Percentiles rank a stretch among this genome's conserved stretches.
Conservation (phyloP, 2,329 filamentous ascomycete species). For the Fusarium sp. region DNA sequence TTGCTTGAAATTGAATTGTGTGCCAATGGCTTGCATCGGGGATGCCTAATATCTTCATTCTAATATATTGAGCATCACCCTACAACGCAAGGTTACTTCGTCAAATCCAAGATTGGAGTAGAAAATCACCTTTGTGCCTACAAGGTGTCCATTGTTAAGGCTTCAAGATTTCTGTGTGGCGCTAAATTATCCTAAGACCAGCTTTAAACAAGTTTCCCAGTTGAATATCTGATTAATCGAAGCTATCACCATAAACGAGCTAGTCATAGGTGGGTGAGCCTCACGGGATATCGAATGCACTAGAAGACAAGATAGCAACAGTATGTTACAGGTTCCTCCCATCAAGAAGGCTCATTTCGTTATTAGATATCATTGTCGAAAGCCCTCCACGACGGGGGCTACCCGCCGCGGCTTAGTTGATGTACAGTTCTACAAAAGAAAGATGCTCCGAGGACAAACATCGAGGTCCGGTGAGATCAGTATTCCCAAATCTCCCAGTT, state of each 20-base stretch:
- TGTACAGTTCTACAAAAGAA: slow-evolving; percentile 51
- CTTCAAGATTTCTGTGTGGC: not conserved
- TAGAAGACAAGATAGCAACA: not conserved
- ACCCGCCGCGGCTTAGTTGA: slow-evolving; percentile 43
- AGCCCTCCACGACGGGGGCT: slow-evolving; percentile 30
- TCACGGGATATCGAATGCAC: not conserved
- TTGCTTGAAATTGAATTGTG: not conserved
- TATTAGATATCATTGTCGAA: slow-evolving; percentile 29
- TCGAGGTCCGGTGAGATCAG: slow-evolving; percentile 40
- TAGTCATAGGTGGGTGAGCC: not conserved
- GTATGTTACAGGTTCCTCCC: not conserved
- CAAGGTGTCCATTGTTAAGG: not conserved
- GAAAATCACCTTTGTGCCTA: not conserved
- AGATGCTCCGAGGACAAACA: slow-evolving; percentile 46
- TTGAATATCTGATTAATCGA: not conserved
- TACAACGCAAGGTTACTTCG: not conserved
- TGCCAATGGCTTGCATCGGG: not conserved
- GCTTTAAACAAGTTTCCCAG: not conserved
- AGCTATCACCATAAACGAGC: no score
- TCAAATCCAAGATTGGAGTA: not conserved
- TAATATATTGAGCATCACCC: not conserved
- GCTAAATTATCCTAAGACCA: not conserved
- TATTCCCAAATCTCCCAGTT: slow-evolving; percentile 39
- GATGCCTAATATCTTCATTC: not conserved
- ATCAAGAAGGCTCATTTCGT: not conserved